phyloP scores from a whole-genome alignment of 2,329 filamentous ascomycete species.

The Colletotrichum theobromicola region DNA sequence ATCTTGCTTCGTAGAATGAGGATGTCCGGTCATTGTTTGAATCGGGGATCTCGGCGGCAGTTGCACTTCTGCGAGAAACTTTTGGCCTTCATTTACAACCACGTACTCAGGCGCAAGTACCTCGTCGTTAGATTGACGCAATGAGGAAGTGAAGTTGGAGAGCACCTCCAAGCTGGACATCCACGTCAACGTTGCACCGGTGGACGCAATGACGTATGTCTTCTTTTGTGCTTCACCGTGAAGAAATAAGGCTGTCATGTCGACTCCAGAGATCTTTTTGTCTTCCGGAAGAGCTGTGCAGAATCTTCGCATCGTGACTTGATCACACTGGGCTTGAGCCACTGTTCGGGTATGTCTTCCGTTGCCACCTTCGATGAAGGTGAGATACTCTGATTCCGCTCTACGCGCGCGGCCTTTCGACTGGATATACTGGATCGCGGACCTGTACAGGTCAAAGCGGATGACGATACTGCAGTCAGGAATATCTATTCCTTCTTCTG shows the following conservation, averaged over 20 bases:
- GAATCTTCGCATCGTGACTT: constrained; percentile 73
- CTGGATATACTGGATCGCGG: constrained; percentile 94
- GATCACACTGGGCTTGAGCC: constrained; percentile 64
- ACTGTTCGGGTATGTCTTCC: constrained; percentile 60
- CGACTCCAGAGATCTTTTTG: constrained; percentile 67
- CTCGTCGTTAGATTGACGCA: constrained; percentile 54
- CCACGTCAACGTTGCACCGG: constrained; percentile 81
- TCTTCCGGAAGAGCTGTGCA: constrained; percentile 78
- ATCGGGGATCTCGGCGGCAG: constrained; percentile 79
- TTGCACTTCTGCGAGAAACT: constrained; percentile 79
- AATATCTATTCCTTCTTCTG: constrained; percentile 72
- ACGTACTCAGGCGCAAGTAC: constrained; percentile 61
- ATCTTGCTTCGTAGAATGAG: constrained; percentile 71
- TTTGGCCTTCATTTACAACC: constrained; percentile 57
- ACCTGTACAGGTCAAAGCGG: constrained; percentile 85
- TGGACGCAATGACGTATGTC: constrained; percentile 65
- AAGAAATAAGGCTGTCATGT: constrained; percentile 61
- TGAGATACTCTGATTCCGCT: constrained; percentile 77
- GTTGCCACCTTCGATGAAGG: constrained; percentile 81
- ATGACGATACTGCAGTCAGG: constrained; percentile 71
- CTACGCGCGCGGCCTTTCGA: constrained; percentile 87
- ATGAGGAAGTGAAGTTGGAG: constrained; percentile 73
- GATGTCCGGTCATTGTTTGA: constrained; percentile 65
- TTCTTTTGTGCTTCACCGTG: constrained; percentile 54
- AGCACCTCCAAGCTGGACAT: constrained; percentile 75